phyloP scores from a whole-genome alignment of 495 filamentous ascomycete genomes.

The Penicillium crystallinum region DNA sequence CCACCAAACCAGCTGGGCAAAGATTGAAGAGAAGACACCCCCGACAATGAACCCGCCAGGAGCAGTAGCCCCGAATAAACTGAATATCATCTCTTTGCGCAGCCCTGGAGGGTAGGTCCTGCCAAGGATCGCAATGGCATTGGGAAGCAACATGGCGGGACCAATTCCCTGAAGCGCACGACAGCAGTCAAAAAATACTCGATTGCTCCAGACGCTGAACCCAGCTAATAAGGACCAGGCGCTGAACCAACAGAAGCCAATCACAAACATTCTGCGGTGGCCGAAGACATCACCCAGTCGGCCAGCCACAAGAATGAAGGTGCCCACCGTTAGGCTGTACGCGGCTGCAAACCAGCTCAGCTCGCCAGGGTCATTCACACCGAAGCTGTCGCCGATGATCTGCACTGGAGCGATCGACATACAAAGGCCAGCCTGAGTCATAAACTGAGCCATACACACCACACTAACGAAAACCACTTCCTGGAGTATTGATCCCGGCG shows the following conservation, averaged over 20 bases:
- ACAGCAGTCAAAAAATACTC: slow-evolving; percentile 41
- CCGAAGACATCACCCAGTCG: slow-evolving; percentile 62
- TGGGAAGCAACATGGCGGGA: slow-evolving; percentile 47
- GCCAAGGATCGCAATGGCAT: slow-evolving; percentile 44
- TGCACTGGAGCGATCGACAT: slow-evolving; percentile 32
- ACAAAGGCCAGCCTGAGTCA: neutral
- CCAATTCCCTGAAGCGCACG: slow-evolving; percentile 50
- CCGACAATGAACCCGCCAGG: slow-evolving; percentile 52
- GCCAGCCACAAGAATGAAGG: slow-evolving; percentile 60
- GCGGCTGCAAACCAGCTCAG: slow-evolving; percentile 47
- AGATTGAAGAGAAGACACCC: slow-evolving; percentile 42
- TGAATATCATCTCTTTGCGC: slow-evolving; percentile 57
- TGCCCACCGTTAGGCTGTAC: slow-evolving; percentile 55
- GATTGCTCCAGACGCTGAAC: slow-evolving; percentile 31
- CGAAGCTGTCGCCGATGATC: slow-evolving; percentile 43
- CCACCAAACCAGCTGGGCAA: slow-evolving; percentile 53
- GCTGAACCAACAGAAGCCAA: slow-evolving; percentile 58
- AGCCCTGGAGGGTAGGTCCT: slow-evolving; percentile 38
- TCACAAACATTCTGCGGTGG: slow-evolving; percentile 54
- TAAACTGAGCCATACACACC: neutral
- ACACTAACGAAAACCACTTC: neutral
- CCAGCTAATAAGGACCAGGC: slow-evolving; percentile 58
- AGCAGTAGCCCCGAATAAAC: slow-evolving; percentile 55
- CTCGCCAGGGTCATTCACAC: slow-evolving; percentile 26
- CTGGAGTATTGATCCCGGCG: no score